A percentile compares a stretch with the other conserved stretches of the same genome.
phyloP scores from a whole-genome alignment of 192 early-diverging fungal genomes.

The Chytriomyces sp. region DNA sequence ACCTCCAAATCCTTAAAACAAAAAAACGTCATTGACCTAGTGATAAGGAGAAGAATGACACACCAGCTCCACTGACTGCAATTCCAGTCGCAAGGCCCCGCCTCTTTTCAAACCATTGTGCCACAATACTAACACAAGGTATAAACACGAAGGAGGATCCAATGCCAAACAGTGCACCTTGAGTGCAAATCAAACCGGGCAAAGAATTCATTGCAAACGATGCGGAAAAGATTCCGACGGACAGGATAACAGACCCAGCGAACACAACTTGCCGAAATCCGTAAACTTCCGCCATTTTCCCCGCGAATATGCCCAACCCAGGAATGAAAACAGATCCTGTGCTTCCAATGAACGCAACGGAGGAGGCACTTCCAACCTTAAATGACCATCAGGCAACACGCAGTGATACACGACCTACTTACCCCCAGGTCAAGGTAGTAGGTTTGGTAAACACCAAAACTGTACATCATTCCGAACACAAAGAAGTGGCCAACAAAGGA shows the following conservation, averaged over 20 bases:
- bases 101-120: slow-evolving; percentile 71
- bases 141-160: slow-evolving; percentile 68
- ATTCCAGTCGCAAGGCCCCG: slow-evolving; percentile 73
- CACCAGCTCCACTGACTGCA: slow-evolving; percentile 38
- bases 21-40: no score
- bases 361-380: slow-evolving; percentile 1
- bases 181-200: slow-evolving; percentile 59
- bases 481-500: slow-evolving; percentile 50
- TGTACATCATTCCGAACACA: slow-evolving; percentile 27
- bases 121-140: slow-evolving; percentile 62
- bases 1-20: slow-evolving; percentile 77
- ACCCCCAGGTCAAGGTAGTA: slow-evolving; percentile 8
- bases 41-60: no score
- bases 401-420: background rate
- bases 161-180: slow-evolving; percentile 75
- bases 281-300: slow-evolving; percentile 42
- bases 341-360: slow-evolving; percentile 40
- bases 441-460: slow-evolving; percentile 10
- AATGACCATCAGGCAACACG: background rate
- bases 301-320: slow-evolving; percentile 38
- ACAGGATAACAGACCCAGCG: slow-evolving; percentile 51
- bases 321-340: slow-evolving; percentile 34
- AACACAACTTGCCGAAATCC: slow-evolving; percentile 52
- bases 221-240: slow-evolving; percentile 21
- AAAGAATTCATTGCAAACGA: slow-evolving; percentile 23